These are phyloP conservation scores for Candida odintsovae DNA, from an alignment of 805 yeast genomes.

Conservation along the genomic window DNA sequence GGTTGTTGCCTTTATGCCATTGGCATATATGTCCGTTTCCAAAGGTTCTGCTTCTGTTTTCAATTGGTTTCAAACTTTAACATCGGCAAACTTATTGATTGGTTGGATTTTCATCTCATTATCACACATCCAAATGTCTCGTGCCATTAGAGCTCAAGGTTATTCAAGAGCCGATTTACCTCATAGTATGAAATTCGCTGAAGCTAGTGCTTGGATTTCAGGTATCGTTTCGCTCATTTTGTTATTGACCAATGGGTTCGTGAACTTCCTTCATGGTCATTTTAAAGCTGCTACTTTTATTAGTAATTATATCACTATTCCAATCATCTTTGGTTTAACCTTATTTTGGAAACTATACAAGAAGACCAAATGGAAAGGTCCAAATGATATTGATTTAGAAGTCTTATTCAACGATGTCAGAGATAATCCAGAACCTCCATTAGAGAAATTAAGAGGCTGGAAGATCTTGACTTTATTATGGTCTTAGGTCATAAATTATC, in stretches of 20 bases:
- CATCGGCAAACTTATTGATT: constrained; percentile 27
- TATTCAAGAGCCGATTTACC: constrained; percentile 18
- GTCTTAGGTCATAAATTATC: constrained; percentile 6
- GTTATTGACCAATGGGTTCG: constrained; percentile 31
- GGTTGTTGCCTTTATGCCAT: constrained; percentile 28
- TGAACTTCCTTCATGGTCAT: constrained; percentile 28
- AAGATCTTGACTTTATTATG: constrained; percentile 14
- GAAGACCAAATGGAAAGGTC: constrained; percentile 27
- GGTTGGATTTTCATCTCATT: constrained; percentile 29
- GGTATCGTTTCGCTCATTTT: constrained; percentile 22
- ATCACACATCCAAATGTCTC: constrained; percentile 27
- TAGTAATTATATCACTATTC: constrained; percentile 19
- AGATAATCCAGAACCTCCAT: constrained; percentile 26
- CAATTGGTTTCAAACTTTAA: constrained; percentile 29
- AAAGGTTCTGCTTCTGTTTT: constrained; percentile 27
- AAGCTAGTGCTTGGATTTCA: constrained; percentile 29
- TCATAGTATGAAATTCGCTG: constrained; percentile 13
- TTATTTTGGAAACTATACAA: constrained; percentile 30
- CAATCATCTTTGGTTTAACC: constrained; percentile 26
- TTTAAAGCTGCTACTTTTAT: constrained; percentile 16
- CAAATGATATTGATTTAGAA: constrained; percentile 37
- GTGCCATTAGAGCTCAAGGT: constrained; percentile 36
- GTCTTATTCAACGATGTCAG: constrained; percentile 27
- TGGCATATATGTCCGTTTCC: constrained; percentile 30
- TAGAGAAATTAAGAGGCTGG: constrained; percentile 15